phyloP scores from a whole-genome alignment of 495 filamentous ascomycete genomes.

The Terfezia claveryi region DNA sequence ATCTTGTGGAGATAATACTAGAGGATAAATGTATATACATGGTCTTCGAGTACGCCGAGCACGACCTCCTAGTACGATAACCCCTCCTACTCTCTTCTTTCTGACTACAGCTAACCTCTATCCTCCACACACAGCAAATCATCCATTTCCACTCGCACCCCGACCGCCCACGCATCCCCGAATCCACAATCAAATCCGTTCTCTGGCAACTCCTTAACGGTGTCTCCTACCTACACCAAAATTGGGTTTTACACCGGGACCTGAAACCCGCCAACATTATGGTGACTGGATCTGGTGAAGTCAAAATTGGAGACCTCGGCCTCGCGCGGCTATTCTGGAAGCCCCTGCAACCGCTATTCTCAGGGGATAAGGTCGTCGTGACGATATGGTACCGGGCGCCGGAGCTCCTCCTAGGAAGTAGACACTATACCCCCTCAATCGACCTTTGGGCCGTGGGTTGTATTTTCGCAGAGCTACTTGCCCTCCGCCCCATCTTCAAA shows the following conservation, averaged over 20 bases:
- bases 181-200: conserved; percentile 69
- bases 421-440: conserved; percentile 89
- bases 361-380: conserved; percentile 93
- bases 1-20: conserved; percentile 83
- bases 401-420: conserved; percentile 74
- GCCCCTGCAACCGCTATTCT: conserved; percentile 71
- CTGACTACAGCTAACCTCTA: not conserved
- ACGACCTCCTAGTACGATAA: conserved; percentile 44
- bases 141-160: conserved; percentile 93
- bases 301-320: conserved; percentile 85
- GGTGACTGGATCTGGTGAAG: conserved; percentile 71
- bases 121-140: conserved; percentile 36
- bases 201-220: conserved; percentile 90
- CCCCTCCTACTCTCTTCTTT: not conserved
- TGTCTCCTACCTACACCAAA: conserved; percentile 79
- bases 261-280: conserved; percentile 98
- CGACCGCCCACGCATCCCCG: conserved; percentile 66
- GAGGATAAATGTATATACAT: conserved; percentile 99
- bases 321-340: conserved; percentile 86
- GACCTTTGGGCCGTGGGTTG: conserved; percentile 96
- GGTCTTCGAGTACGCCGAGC: conserved; percentile 98
- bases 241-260: conserved; percentile 94
- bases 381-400: conserved; percentile 99
- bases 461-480: conserved; percentile 88
- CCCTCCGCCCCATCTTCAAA: conserved; percentile 88